phyloP scores from a whole-genome alignment of 495 filamentous ascomycete species.

The Podospora pseudopauciseta region DNA sequence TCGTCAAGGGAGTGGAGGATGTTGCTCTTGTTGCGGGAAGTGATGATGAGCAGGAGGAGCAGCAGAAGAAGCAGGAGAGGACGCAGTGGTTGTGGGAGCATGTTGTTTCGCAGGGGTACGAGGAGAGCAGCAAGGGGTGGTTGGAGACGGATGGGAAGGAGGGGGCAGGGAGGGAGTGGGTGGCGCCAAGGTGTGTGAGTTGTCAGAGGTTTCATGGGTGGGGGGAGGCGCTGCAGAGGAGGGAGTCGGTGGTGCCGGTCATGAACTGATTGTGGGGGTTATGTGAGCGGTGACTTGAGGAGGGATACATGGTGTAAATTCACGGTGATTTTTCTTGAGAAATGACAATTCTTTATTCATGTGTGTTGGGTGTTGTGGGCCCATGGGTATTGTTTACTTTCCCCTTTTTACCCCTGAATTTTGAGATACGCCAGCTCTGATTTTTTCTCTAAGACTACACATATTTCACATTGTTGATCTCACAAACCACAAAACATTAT shows the following conservation, averaged over 20 bases:
- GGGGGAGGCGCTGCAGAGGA: neutral
- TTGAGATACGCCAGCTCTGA: too few relatives aligned
- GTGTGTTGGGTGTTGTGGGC: too few relatives aligned
- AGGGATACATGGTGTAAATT: too few relatives aligned
- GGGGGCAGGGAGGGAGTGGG: neutral
- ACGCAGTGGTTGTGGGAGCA: neutral
- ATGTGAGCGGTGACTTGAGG: neutral
- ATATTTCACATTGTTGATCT: too few relatives aligned
- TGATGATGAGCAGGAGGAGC: neutral
- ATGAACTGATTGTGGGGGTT: neutral
- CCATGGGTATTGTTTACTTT: too few relatives aligned
- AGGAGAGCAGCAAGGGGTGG: neutral
- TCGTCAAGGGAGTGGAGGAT: neutral
- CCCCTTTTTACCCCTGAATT: too few relatives aligned
- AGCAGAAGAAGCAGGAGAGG: slow-evolving; percentile 2
- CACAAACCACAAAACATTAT: too few relatives aligned
- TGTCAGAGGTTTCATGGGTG: neutral
- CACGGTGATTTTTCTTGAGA: too few relatives aligned
- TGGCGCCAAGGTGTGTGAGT: neutral
- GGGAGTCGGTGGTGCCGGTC: neutral
- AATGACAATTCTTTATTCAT: too few relatives aligned
- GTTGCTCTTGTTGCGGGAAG: neutral
- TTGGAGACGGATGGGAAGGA: neutral
- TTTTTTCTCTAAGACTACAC: too few relatives aligned
- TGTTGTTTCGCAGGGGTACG: neutral